Evolutionary conservation across 2,329 filamentous ascomycete species (phyloP), one percentile per base, ranked within the genome.

Genomic region (Colletotrichum camelliae): DNA sequence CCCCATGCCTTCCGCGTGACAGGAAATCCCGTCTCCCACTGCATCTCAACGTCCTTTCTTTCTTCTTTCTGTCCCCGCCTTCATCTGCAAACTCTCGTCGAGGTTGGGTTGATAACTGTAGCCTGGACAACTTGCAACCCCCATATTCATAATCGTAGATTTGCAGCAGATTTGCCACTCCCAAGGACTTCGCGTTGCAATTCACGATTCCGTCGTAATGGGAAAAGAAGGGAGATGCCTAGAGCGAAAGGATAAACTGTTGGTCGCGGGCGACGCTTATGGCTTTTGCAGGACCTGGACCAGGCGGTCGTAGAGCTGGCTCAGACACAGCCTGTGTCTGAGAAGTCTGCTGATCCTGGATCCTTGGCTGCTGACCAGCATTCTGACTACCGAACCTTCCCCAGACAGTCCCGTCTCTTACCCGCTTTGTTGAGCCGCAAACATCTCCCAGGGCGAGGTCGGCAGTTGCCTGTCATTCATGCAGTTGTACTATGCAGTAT

Each of bases 391-490:
- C n/a, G 68, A 37, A 58, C 43, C 43, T 65, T 64, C 57, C 58
- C 58, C 64, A 65, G 27, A 52, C 37, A 58, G 16, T 37, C 43
- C 39, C 62, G 57, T 62, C 39, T n/a, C 24, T 27, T 73, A 64
- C 64, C 64, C 43, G 33, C 68, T 24, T 27, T 57, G 24, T 18
- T 43, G 64, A 73, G 70, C 13, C 64, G 48, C 33, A 67, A 39
- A 67, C 27, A 64, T 48, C 39, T 52, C 21, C 33, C 43, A 31
- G n/a, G 31, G 15, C 43, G 39, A n/a, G 31, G 64, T 33, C 64
- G 35, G 64, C 73, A 72, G 39, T 64, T 65, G 27, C 43, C 29
- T 72, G 48, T 65, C n/a, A 48, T 73, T 65, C 70, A 39, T 71
- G 57, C 69, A 33, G n/a, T 18, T 21, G 39, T 21, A 55, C 21